Base-by-base conservation (phyloP, 1,139 yeast genomes). In the Pichia sp. region DNA sequence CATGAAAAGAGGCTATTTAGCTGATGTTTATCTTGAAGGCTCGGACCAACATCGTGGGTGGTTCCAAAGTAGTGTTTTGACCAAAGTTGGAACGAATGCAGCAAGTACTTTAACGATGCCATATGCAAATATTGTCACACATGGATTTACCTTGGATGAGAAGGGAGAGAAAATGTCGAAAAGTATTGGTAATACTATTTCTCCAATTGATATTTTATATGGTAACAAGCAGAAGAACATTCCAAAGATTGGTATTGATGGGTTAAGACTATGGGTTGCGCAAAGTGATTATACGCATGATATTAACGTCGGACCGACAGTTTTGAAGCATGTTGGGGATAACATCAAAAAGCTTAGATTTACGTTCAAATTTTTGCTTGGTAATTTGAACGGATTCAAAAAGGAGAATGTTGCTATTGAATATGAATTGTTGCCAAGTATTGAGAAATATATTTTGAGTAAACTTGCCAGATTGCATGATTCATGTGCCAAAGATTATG, bases 1-100 rank as follows among this genome's bases (percentile, higher is more conserved):
- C 11, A 46, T 51, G 1, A 43, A 53, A 55, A 50, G 66, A 47
- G 49, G 67, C 44, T 69, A 64, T 8, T 61, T 82, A 6, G 85
- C 95, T 0, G 95, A 90, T 60, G 73, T 86, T 16, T 90, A 87
- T 59, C 64, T 90, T 27, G 99, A 92, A 67, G 99, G 99, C 1
- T 79, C 92, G 34, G 99, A 92, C 60, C 99, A 92, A 62, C 98
- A 94, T 60, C 75, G 99, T 50, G 99, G 99, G 0, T 92, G 99
- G 99, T 92, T 92, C 62, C 99, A 92, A 65, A 86, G 96, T 29
- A 87, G 97, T 1, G 67, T 94, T 36, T 68, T 94, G 48, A 90
- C 95, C 36, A 85, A 81, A 56, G 73, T 87, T 32, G 90, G 77
- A 28, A 48, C 51, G 4, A 55, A 55, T 4, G 29, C 9, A 8